A percentile compares a stretch with the other conserved stretches of the same genome.
Evolutionary conservation across 371 early-diverging fungal genomes (phyloP).

Genomic region (Parasitella parasitica): DNA sequence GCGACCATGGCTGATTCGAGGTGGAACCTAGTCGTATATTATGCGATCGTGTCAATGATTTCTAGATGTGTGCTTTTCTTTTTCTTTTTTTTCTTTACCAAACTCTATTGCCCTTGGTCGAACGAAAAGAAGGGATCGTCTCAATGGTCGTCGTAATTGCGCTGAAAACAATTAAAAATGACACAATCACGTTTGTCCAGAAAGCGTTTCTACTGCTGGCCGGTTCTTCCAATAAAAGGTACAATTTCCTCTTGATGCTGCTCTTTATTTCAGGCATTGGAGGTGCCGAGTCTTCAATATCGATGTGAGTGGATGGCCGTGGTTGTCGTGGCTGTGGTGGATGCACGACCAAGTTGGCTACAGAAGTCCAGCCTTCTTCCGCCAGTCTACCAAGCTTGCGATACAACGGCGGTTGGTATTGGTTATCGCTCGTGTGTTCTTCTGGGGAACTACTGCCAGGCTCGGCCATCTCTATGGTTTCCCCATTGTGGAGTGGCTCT

Average conservation of each 20-base stretch:
- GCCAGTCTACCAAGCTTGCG: conserved; percentile 18
- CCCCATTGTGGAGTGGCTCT: conserved; percentile 25
- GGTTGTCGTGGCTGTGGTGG: background rate
- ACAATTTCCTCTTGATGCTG: conserved; percentile 59
- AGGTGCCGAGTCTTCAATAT: conserved; percentile 13
- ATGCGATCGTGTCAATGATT: background rate
- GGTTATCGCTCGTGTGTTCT: background rate
- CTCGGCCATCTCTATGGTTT: conserved; percentile 27
- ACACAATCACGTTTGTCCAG: conserved; percentile 71
- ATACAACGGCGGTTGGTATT: conserved; percentile 7
- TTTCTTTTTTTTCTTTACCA: conserved; percentile 42
- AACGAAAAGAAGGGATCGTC: conserved; percentile 79
- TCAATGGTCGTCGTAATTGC: conserved; percentile 83
- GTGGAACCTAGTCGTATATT: conserved; percentile 55
- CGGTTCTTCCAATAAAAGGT: conserved; percentile 69
- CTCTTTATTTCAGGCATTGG: conserved; percentile 26
- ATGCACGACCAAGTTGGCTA: conserved; percentile 14
- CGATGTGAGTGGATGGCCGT: conserved; percentile 14
- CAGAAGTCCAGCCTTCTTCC: conserved; percentile 31
- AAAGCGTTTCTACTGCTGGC: conserved; percentile 75
- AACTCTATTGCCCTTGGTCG: conserved; percentile 54
- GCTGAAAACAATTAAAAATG: conserved; percentile 73
- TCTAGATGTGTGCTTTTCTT: background rate
- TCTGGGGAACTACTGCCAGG: background rate
- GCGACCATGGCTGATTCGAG: conserved; percentile 77